These are phyloP conservation scores for Fusarium burgessii DNA, from an alignment of 2,329 filamentous ascomycete species.

Conservation along the genomic window DNA sequence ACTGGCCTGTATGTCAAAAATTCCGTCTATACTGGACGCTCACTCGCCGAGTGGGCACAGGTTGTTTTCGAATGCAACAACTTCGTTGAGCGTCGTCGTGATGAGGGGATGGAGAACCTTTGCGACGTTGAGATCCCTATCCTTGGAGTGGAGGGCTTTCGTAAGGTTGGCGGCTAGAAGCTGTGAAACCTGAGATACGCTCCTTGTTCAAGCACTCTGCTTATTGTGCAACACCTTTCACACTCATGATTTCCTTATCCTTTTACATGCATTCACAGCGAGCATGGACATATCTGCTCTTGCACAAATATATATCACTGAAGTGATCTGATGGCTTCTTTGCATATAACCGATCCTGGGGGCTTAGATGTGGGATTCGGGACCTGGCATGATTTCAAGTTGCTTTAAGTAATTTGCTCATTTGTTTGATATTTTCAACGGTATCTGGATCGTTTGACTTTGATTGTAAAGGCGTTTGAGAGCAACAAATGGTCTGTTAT, in stretches of 20 bases:
- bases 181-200: conserved; percentile 4
- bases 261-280: conserved; percentile 11
- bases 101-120: conserved; percentile 76
- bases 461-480: conserved; percentile 39
- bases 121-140: conserved; percentile 72
- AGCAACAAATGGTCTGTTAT: conserved; percentile 29
- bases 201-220: conserved; percentile 2
- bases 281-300: conserved; percentile 33
- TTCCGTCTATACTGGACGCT: conserved; percentile 75
- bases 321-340: conserved; percentile 23
- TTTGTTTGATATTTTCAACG: conserved; percentile 35
- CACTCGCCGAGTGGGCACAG: conserved; percentile 82
- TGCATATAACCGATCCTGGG: conserved; percentile 16
- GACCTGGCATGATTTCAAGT: conserved; percentile 23
- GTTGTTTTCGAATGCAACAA: conserved; percentile 83
- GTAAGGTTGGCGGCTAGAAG: conserved; percentile 50
- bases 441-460: conserved; percentile 20
- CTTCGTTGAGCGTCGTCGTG: conserved; percentile 80
- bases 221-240: conserved; percentile 5
- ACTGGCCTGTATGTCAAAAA: conserved; percentile 58
- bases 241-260: conserved; percentile 18
- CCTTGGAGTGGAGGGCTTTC: conserved; percentile 58
- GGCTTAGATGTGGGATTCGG: conserved; percentile 8
- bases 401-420: conserved; percentile 27
- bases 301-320: conserved; percentile 32